Evolutionary conservation across 2,329 filamentous ascomycete species (phyloP).

Genomic region (Xylariales sp.): DNA sequence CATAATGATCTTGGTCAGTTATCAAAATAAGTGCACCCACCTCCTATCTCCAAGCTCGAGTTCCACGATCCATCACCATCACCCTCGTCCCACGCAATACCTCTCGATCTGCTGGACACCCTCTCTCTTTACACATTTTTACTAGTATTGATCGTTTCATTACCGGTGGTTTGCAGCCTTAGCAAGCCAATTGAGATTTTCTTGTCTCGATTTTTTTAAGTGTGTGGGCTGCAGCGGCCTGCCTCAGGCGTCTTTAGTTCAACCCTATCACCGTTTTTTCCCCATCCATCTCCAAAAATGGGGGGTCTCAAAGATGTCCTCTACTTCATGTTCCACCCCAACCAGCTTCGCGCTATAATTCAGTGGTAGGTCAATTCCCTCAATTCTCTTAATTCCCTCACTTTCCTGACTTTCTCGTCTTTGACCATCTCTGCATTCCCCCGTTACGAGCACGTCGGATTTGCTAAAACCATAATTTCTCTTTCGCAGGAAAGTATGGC

Average conservation of each 20-base stretch:
- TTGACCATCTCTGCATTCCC: neutral
- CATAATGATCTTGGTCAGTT: constrained; percentile 13
- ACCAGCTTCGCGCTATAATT: constrained; percentile 82
- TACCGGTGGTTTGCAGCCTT: constrained; percentile 1
- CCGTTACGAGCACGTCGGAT: no score
- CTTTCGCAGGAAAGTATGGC: constrained; percentile 86
- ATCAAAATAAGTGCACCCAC: constrained; percentile 23
- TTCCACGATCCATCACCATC: neutral
- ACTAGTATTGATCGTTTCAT: neutral
- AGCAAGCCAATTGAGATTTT: constrained; percentile 17
- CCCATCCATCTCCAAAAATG: constrained; percentile 56
- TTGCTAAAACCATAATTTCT: constrained; percentile 10
- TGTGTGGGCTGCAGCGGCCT: constrained; percentile 15
- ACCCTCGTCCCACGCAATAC: constrained; percentile 11
- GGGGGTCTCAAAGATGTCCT: constrained; percentile 64
- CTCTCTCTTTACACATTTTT: neutral
- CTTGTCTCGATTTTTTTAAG: neutral
- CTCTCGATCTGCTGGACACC: neutral
- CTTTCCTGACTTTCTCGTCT: neutral
- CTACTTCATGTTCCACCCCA: constrained; percentile 81
- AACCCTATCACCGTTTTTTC: neutral
- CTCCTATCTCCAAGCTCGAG: constrained; percentile 13
- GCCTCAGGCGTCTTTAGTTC: neutral
- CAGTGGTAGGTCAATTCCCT: constrained; percentile 76
- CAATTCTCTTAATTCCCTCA: neutral